Conservation (phyloP, 2,329 filamentous ascomycete species). For the Cladobotryum protrusum region DNA sequence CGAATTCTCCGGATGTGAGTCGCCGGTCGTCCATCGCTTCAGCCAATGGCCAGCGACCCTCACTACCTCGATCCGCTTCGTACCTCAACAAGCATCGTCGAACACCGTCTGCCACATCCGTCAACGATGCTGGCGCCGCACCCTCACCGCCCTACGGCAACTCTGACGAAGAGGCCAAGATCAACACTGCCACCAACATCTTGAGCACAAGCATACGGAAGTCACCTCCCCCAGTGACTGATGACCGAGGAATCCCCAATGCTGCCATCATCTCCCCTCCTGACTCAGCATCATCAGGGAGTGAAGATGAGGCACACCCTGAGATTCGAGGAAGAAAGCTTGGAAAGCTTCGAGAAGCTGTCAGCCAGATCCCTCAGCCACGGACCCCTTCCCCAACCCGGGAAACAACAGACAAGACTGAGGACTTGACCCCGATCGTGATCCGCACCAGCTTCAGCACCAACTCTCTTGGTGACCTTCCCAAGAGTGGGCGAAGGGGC, state of each 20-base stretch:
- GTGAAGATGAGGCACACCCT: constrained; percentile 68
- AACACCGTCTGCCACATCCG: constrained; percentile 41
- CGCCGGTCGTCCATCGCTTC: constrained; percentile 53
- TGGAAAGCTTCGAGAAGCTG: constrained; percentile 64
- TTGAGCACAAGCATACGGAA: constrained; percentile 58
- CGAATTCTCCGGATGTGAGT: constrained; percentile 50
- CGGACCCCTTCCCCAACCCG: constrained; percentile 38
- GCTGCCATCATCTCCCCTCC: constrained; percentile 88
- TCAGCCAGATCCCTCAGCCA: constrained; percentile 63
- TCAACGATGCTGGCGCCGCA: constrained; percentile 19
- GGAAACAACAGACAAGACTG: constrained; percentile 8
- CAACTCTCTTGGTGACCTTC: constrained; percentile 37
- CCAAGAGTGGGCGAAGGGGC: constrained; percentile 35
- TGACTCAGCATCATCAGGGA: constrained; percentile 73
- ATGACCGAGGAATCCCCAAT: constrained; percentile 65
- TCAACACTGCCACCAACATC: constrained; percentile 35
- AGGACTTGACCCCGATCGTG: constrained; percentile 2
- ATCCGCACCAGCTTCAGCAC: constrained; percentile 45
- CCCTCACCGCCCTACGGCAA: constrained; percentile 38
- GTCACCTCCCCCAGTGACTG: constrained; percentile 75
- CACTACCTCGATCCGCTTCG: constrained; percentile 57
- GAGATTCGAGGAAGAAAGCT: constrained; percentile 42
- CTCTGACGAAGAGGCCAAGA: constrained; percentile 33
- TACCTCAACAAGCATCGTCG: constrained; percentile 60
- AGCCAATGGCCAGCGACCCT: constrained; percentile 37